phyloP scores from a whole-genome alignment of 441 rosid genomes.

The Dalechampia spathulata region DNA sequence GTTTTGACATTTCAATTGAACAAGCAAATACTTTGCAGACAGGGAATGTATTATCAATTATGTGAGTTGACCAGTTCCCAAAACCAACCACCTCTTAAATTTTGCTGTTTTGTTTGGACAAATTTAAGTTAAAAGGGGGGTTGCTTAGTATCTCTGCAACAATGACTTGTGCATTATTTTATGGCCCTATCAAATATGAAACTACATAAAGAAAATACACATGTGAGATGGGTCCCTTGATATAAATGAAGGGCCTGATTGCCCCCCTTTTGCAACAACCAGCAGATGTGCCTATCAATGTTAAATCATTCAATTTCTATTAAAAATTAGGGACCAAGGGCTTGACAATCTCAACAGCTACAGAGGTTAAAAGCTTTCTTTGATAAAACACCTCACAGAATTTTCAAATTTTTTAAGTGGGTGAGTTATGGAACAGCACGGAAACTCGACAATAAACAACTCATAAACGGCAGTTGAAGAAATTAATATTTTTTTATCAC shows the following conservation, averaged over 20 bases:
- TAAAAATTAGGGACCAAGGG: constrained; percentile 3
- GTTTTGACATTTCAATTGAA: constrained; percentile 17
- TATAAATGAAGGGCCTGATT: constrained; percentile 7
- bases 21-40: constrained; percentile 22
- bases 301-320: constrained; percentile 2
- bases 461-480: constrained; percentile 1
- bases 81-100: constrained; percentile 23
- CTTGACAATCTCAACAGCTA: constrained; percentile 11
- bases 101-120: constrained; percentile 26
- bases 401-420: constrained; percentile 4
- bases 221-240: constrained; percentile 17
- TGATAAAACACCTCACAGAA: neutral
- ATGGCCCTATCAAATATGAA: constrained; percentile 7
- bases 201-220: neutral
- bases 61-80: constrained; percentile 38
- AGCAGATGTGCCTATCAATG: constrained; percentile 3
- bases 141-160: constrained; percentile 61
- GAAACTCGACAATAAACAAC: constrained; percentile 8
- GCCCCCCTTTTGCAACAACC: constrained; percentile 18
- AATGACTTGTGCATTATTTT: constrained; percentile 34
- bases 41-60: constrained; percentile 24
- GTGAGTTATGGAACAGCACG: constrained; percentile 15
- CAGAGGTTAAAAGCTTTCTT: neutral
- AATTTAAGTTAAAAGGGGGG: constrained; percentile 22
- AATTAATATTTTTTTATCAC: constrained; percentile 1